Percentiles rank a stretch among this genome's conserved stretches.
These are phyloP conservation scores for Syncephalastrum racemosum DNA, from an alignment of 371 early-diverging fungal genomes.

Conservation along the genomic window DNA sequence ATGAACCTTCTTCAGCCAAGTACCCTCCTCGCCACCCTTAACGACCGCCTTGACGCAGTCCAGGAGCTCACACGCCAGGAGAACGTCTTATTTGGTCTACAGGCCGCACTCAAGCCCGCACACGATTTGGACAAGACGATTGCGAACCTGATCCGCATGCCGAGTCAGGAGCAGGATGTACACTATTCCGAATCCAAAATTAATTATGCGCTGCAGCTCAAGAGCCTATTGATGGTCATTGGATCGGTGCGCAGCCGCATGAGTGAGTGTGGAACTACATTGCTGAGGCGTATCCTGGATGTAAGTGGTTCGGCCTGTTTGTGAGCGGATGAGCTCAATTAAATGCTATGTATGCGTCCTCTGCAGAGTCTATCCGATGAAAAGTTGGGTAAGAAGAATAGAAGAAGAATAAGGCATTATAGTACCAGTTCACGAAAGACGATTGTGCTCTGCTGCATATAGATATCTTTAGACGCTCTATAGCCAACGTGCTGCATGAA, in stretches of 20 bases:
- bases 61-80: slow-evolving; percentile 41
- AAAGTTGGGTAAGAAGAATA: slow-evolving; percentile 18
- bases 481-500: slow-evolving; percentile 61
- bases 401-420: background rate
- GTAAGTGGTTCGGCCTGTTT: slow-evolving; percentile 10
- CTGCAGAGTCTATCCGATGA: slow-evolving; percentile 28
- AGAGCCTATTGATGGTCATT: slow-evolving; percentile 58
- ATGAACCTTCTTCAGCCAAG: slow-evolving; percentile 75
- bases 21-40: slow-evolving; percentile 30
- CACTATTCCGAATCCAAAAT: slow-evolving; percentile 66
- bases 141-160: slow-evolving; percentile 23
- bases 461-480: slow-evolving; percentile 31
- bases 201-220: slow-evolving; percentile 70
- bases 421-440: too few relatives aligned
- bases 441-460: slow-evolving; percentile 24
- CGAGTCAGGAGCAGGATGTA: slow-evolving; percentile 31
- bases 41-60: slow-evolving; percentile 53
- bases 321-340: background rate
- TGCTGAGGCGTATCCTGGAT: slow-evolving; percentile 43
- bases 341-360: background rate
- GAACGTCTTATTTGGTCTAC: slow-evolving; percentile 38
- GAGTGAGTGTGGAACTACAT: slow-evolving; percentile 23
- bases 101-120: slow-evolving; percentile 23
- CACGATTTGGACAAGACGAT: slow-evolving; percentile 33
- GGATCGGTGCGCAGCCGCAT: slow-evolving; percentile 35